Evolutionary conservation across 164 flowering plant species (phyloP), one percentile per base, ranked within the genome.

Genomic region (Cinnamomum micranthum): DNA sequence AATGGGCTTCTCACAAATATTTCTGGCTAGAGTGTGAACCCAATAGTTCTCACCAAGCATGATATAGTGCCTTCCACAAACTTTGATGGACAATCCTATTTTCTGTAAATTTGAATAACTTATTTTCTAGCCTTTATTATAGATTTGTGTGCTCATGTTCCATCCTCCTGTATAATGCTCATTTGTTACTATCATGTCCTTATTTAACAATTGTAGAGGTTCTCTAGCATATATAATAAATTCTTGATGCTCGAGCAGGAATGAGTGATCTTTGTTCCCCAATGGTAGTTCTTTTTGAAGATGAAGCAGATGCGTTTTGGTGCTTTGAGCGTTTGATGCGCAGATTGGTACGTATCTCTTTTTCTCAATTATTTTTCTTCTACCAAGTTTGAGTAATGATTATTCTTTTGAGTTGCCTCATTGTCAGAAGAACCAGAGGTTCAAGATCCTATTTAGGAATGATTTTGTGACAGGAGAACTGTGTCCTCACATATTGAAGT

Each of bases 251-350:
- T 77, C 24, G 41, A 59, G 76, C 92, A 95, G 99, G 99, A 78
- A 95, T 95, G 99, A 95, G 98, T 83, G 99, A 95, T 82, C 91
- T 95, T 63, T 95, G 99, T 85, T 95, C 99, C 68, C 98, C 99
- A 17, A 95, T 95, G 99, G 89, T 95, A 77, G 88, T 95, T 22
- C 98, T 95, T 74, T 90, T 93, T 71, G 91, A 91, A 14, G 87
- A 95, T 80, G 99, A 95, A 87, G 99, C 97, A 59, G 99, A 95
- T 89, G 91, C 98, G 31, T 95, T 93, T 86, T 95, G 99, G 99
- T 92, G 97, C 87, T 95, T 95, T 81, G 98, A 95, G 76, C 98
- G 92, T 63, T 69, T 93, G 78, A 95, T 95, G 99, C 90, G 96
- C 60, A 88, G 94, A 90, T 83, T 95, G 97, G 99, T 93, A 91